Evolutionary conservation across 108 stramenopile species (phyloP), one percentile per base, ranked within the genome.

Genomic region (Skeletonema menzelii): DNA sequence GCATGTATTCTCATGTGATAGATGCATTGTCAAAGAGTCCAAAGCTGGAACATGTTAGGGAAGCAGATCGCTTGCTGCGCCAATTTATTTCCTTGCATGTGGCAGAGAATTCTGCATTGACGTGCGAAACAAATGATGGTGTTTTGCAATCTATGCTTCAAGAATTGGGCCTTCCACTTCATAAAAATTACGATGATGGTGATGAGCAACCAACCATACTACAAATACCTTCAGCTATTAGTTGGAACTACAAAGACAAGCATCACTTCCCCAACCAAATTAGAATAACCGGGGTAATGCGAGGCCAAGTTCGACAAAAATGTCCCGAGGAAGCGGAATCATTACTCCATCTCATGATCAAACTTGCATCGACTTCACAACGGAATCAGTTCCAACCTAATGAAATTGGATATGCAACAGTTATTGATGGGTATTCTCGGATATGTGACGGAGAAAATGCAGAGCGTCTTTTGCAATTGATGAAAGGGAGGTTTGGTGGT

Each of bases 241-340:
- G 47, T 28, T 77, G 76, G 76, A 77, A 62, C 49, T 42, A 68
- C 17, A 28, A 20, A 10, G 76, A 77, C 40, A 14, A 31, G 13
- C 69, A 70, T 59, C 76, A 77, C 24, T 65, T 70, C n/a, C 76
- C 76, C 15, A 77, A 77, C 49, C 76, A 77, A 46, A 42, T 77
- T 47, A 40, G 76, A 57, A 77, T 77, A 15, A 77, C 76, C 30
- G 76, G 76, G 28, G 76, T 77, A 24, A 77, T 77, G 63, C 58
- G 76, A 44, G 76, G 69, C 22, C 64, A 77, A 27, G 66, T 63
- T 12, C 56, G 59, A n/a, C 76, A 65, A 59, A 24, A 20, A 10
- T 26, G 31, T 15, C 69, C 76, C 7, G 6, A 6, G 27, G 69
- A 56, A 37, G 69, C 76, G 19, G 76, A 77, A 69, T 28, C 69